Base-by-base conservation (phyloP, 2,329 filamentous ascomycete genomes). In the Stagonosporopsis tanaceti region DNA sequence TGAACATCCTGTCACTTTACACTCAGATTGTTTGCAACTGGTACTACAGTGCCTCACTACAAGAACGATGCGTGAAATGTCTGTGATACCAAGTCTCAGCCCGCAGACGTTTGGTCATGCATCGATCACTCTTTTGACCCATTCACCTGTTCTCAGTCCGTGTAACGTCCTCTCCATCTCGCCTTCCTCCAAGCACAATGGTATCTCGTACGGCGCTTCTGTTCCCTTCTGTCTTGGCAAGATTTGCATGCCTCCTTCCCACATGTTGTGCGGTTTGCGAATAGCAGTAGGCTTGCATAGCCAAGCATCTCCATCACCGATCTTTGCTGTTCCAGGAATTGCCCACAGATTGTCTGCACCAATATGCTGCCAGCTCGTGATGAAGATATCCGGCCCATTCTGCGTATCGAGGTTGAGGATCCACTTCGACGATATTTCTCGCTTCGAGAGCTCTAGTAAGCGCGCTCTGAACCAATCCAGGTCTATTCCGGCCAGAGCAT, bases 331-430 rank as follows among this genome's bases (percentile, higher is more conserved):
- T 0, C 70, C 69, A 2, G 69, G 68, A 7, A 72, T 68, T 24
- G 47, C 37, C 70, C 70, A 73, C 8, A 54, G 41, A 20, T 47
- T 41, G 11, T 70, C 64, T 1, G 60, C 64, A 2, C 65, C 65
- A 25, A 71, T 67, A 28, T 71, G 44, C 52, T 64, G 58, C 70
- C 69, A 73, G 24, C 63, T 69, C 1, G 69, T 70, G n/a, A 72
- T 63, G 32, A 67, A 71, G 3, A 72, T 30, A 34, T 72, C 68
- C 2, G 68, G 65, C 1, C 69, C 70, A 22, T 67, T 64, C 9
- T 37, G 28, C 2, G 53, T 56, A 5, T 56, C 35, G 5, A 50
- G 28, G 5, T 56, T 37, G 1, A 62, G 60, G 1, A 50, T 41
- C 35, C 63, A 50, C 12, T 55, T 45, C 1, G 59, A 52, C 2